These are phyloP conservation scores for Ogataea hybrid DNA, from an alignment of 1,139 yeast genomes.

Conservation along the genomic window DNA sequence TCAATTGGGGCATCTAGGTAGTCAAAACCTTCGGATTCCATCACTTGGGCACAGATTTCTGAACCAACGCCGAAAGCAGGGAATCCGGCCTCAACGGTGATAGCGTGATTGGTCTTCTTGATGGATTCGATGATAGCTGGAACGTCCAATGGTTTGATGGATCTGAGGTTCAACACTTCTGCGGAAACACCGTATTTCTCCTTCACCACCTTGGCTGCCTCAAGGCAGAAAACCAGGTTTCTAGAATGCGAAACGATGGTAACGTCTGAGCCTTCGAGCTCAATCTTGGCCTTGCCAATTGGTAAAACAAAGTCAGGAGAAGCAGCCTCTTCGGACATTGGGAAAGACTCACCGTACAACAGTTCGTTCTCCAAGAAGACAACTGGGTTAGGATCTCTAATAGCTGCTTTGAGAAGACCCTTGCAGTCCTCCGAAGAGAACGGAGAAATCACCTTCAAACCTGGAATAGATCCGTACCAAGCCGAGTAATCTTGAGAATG, in stretches of 20 bases:
- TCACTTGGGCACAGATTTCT: conserved; percentile 94
- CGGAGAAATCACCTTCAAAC: conserved; percentile 94
- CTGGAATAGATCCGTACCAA: conserved; percentile 98
- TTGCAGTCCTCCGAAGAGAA: conserved; percentile 95
- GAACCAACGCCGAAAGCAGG: conserved; percentile 99
- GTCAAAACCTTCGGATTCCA: conserved; percentile 98
- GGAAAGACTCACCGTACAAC: conserved; percentile 88
- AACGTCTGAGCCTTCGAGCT: conserved; percentile 87
- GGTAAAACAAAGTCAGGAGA: conserved; percentile 89
- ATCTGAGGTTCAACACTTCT: conserved; percentile 93
- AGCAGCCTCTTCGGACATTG: conserved; percentile 84
- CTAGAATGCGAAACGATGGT: conserved; percentile 90
- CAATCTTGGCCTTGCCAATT: conserved; percentile 94
- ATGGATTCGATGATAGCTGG: conserved; percentile 83
- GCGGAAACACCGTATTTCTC: conserved; percentile 85
- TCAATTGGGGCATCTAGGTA: conserved; percentile 98
- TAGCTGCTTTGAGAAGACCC: conserved; percentile 93
- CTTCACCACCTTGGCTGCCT: conserved; percentile 86
- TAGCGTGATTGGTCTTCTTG: conserved; percentile 95
- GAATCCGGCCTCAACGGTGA: conserved; percentile 96
- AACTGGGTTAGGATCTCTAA: conserved; percentile 98
- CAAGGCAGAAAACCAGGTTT: conserved; percentile 79
- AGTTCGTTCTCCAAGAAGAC: conserved; percentile 95
- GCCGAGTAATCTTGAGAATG: conserved; percentile 98
- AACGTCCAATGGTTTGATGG: conserved; percentile 94